phyloP scores from a whole-genome alignment of 345 rosid species.

The Lepidium didymum region DNA sequence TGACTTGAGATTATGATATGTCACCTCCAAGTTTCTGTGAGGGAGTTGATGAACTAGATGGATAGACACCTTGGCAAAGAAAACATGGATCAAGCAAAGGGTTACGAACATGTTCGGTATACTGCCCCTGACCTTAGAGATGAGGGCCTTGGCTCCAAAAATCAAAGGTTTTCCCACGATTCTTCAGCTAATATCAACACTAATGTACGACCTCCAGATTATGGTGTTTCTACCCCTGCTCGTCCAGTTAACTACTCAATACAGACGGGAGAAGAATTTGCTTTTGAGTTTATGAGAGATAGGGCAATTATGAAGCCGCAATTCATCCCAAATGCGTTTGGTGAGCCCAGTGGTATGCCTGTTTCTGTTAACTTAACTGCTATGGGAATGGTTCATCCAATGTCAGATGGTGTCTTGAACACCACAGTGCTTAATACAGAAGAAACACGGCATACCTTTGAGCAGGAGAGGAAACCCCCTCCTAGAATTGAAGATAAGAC shows the following conservation, averaged over 20 bases:
- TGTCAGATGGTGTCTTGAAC: constrained; percentile 17
- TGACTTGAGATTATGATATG: constrained; percentile 15
- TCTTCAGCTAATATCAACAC: constrained; percentile 15
- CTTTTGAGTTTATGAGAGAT: constrained; percentile 32
- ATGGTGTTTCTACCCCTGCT: constrained; percentile 19
- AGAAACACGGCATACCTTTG: constrained; percentile 14
- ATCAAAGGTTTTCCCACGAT: constrained; percentile 26
- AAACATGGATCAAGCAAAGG: constrained; percentile 27
- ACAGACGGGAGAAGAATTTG: constrained; percentile 36
- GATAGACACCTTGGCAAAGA: constrained; percentile 19
- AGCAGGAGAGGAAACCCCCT: constrained; percentile 24
- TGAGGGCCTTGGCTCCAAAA: constrained; percentile 23
- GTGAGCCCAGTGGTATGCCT: constrained; percentile 19
- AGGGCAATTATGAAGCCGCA: constrained; percentile 22
- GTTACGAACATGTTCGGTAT: constrained; percentile 27
- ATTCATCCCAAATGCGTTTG: constrained; percentile 20
- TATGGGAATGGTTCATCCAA: constrained; percentile 20
- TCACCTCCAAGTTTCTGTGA: constrained; percentile 9
- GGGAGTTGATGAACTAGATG: constrained; percentile 17
- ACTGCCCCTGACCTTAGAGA: constrained; percentile 18
- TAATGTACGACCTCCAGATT: constrained; percentile 30
- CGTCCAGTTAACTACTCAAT: constrained; percentile 34
- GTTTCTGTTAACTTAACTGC: constrained; percentile 23
- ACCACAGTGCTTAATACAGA: constrained; percentile 7
- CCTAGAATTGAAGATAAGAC: constrained; percentile 19